phyloP scores from a whole-genome alignment of 2,329 filamentous ascomycete genomes.

The Aspergillus sergii region DNA sequence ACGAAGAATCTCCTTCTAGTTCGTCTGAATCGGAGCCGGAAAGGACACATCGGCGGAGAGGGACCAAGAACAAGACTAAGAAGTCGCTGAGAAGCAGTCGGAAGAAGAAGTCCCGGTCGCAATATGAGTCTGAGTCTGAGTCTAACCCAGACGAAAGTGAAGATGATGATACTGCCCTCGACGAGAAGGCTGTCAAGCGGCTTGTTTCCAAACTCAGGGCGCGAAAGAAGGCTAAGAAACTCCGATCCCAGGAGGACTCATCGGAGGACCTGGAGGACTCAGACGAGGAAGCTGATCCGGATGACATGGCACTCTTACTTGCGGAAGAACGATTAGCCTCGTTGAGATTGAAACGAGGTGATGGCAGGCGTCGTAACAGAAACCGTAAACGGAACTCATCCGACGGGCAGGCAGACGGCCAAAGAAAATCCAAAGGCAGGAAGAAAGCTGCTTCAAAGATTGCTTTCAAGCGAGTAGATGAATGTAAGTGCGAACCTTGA shows the following conservation, averaged over 20 bases:
- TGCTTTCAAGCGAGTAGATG: conserved; percentile 71
- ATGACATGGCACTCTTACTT: conserved; percentile 25
- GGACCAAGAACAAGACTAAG: conserved; percentile 39
- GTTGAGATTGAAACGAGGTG: conserved; percentile 22
- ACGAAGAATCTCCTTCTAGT: conserved; percentile 17
- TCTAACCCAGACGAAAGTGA: conserved; percentile 32
- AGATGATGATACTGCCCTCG: conserved; percentile 27
- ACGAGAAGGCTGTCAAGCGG: conserved; percentile 37
- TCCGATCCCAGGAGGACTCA: conserved; percentile 29
- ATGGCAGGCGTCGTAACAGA: conserved; percentile 20
- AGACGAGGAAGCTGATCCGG: conserved; percentile 31
- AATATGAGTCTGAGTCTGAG: conserved; percentile 24
- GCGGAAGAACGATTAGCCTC: conserved; percentile 27
- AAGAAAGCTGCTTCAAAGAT: conserved; percentile 56
- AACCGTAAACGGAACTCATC: conserved; percentile 17
- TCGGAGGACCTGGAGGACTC: conserved; percentile 37
- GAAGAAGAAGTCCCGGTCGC: conserved; percentile 44
- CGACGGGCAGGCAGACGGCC: conserved; percentile 16
- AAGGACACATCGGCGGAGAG: conserved; percentile 36
- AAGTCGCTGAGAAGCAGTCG: conserved; percentile 31
- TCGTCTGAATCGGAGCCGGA: conserved; percentile 28
- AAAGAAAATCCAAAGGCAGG: conserved; percentile 37
- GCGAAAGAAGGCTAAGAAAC: conserved; percentile 37
- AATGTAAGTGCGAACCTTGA: conserved; percentile 43
- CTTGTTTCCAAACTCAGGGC: conserved; percentile 35